Base-by-base conservation (phyloP, 2,329 filamentous ascomycete genomes). In the Mariannaea elegans region DNA sequence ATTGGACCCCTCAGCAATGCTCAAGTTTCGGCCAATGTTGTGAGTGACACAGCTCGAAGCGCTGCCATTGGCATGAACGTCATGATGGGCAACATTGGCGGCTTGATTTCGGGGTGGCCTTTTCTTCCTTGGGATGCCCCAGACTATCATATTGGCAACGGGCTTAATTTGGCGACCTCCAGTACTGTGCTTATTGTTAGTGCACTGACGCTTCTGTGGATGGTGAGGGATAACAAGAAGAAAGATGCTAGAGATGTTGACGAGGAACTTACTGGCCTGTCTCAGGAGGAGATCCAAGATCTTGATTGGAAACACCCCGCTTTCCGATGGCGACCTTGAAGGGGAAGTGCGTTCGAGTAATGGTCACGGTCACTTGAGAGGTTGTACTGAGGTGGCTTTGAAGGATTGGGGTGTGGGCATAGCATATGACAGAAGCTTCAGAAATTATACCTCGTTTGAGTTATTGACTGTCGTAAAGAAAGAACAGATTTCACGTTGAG, bases 21-120 rank as follows among this genome's bases (percentile, higher is more conserved):
- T 0, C 86, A 91, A 60, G 86, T 84, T 1, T 85, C 88, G 0
- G 89, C 88, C 6, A 91, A 91, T 65, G 88, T 92, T 0, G 83
- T 91, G 6, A 87, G 86, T 4, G 90, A 92, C 66, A 90, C 89
- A 0, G 87, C 89, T 0, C 82, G 89, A n/a, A 86, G 85, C 12
- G 83, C 86, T 0, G 87, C 87, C 10, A 89, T 91, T 53, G 88
- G 84, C 12, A 84, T 83, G 0, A 87, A 86, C 51, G 52, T 91
- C 69, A 91, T 91, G 88, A 77, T 90, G 32, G 90, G 89, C 31
- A 91, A 91, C 59, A 73, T 91, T 14, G 90, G 90, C 2, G 89
- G 88, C 0, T 71, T 91, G 34, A 82, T 88, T 54, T 81, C 82
- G 1, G 89, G 86, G 0, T 90, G 87, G 87, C 80, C 78, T 2